phyloP scores from a whole-genome alignment of 257 asterid species.

The Solanum lignicaule region DNA sequence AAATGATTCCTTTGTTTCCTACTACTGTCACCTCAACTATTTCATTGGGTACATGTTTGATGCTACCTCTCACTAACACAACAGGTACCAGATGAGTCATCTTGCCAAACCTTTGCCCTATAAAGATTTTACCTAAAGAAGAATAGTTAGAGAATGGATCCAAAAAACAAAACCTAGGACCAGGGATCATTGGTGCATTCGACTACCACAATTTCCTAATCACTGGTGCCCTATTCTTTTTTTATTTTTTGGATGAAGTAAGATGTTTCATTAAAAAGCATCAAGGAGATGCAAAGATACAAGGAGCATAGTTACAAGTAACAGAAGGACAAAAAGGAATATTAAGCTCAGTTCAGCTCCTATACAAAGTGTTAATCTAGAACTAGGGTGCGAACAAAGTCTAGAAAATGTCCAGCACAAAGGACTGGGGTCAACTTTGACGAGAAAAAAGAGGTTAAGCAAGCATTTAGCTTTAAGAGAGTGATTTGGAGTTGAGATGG shows the following conservation, averaged over 20 bases:
- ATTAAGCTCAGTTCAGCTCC: neutral
- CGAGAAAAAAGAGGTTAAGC: no score
- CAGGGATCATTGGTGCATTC: neutral
- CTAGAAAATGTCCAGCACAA: neutral
- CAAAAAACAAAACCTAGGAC: neutral
- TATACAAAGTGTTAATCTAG: neutral
- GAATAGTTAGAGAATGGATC: neutral
- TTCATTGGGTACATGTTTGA: neutral
- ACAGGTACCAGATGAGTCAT: constrained; percentile 5
- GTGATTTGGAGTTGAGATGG: no score
- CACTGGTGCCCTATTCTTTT: neutral
- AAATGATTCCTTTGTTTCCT: neutral
- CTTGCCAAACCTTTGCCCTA: neutral
- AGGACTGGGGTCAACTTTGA: no score
- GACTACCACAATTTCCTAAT: neutral
- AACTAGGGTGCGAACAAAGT: neutral
- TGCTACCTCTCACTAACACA: neutral
- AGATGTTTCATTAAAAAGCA: neutral
- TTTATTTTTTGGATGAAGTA: neutral
- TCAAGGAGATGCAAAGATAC: neutral
- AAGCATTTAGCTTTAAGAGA: no score
- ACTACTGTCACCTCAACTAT: neutral
- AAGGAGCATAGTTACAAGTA: neutral
- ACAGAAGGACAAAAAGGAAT: neutral
- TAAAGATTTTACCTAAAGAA: neutral